Evolutionary conservation across 345 rosid genomes (phyloP).

Genomic region (Ceriops zippeliana): DNA sequence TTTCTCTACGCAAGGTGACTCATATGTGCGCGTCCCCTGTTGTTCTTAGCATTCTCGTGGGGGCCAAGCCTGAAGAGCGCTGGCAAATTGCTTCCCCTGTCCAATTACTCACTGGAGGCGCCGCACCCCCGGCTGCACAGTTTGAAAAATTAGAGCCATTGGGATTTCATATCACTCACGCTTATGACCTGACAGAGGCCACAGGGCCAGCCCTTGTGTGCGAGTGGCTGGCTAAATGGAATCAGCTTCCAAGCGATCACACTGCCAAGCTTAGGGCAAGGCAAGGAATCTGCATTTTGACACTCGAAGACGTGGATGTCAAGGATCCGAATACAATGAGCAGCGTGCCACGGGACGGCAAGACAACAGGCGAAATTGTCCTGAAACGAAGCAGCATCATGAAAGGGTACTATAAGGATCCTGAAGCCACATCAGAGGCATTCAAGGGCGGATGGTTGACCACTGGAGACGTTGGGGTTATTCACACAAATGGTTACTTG

Average conservation of each 20-base stretch:
- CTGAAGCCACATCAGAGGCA: slow-evolving; percentile 36
- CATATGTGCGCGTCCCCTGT: slow-evolving; percentile 68
- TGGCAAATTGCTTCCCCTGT: slow-evolving; percentile 31
- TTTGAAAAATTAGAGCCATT: slow-evolving; percentile 39
- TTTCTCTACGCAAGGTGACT: slow-evolving; percentile 46
- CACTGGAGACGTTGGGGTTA: slow-evolving; percentile 36
- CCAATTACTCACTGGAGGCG: slow-evolving; percentile 61
- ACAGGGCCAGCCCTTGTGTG: slow-evolving; percentile 53
- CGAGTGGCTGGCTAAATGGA: slow-evolving; percentile 68
- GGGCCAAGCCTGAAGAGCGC: slow-evolving; percentile 36
- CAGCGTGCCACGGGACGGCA: slow-evolving; percentile 56
- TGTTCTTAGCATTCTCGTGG: slow-evolving; percentile 52
- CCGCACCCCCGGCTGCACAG: slow-evolving; percentile 50
- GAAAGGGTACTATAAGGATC: slow-evolving; percentile 59
- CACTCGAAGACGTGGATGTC: slow-evolving; percentile 60
- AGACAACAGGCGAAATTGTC: slow-evolving; percentile 54
- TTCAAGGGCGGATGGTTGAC: slow-evolving; percentile 39
- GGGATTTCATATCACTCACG: slow-evolving; percentile 56
- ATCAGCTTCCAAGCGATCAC: slow-evolving; percentile 23
- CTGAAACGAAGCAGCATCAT: slow-evolving; percentile 57
- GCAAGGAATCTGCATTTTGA: slow-evolving; percentile 49
- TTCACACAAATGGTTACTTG: slow-evolving; percentile 38
- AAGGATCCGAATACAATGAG: slow-evolving; percentile 37
- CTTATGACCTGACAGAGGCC: slow-evolving; percentile 65
- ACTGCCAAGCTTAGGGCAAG: slow-evolving; percentile 40